Base-by-base conservation (phyloP, 352 stramenopile genomes). In the Phytopythium montanum region DNA sequence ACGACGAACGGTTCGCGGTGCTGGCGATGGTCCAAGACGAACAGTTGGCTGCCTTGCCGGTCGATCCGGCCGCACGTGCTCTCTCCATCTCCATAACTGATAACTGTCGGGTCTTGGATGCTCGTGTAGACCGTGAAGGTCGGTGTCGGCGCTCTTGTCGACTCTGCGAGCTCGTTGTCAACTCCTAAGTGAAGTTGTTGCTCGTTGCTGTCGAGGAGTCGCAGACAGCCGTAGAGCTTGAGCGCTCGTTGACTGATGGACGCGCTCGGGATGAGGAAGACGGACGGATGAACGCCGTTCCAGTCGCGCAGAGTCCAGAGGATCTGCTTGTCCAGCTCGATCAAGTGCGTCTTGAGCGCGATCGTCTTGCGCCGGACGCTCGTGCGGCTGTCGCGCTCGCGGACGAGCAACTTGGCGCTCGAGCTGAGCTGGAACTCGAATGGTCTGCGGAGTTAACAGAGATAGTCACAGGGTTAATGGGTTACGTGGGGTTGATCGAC, bases 231-330 rank as follows among this genome's bases (percentile, higher is more conserved):
- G 41, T 80, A 88, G 7, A 88, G 42, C 3, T 64, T 36, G 42
- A 76, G 70, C 16, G 64, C 69, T 26, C 66, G 65, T 18, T 62
- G 61, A 28, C 66, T 85, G 28, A 88, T 59, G 9, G 50, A 68
- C 45, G 65, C 59, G n/a, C 58, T 80, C 1, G 76, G 79, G 23
- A 83, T 55, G 28, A 85, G 28, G 0, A 88, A 13, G 5, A 88
- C 42, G 18, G 70, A 76, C 13, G 75, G 69, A 0, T 45, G 62
- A 19, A 38, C 66, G 3, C 59, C 12, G 25, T 26, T 68, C 23
- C 82, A 68, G 26, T 61, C 65, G 1, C 65, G 66, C 21, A 83
- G 83, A 2, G 70, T 78, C 79, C 75, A 88, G 18, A 75, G 60
- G 16, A 62, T 68, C 31, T 81, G 70, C 53, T 76, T 66, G 33